Base-by-base conservation (phyloP, 495 filamentous ascomycete genomes). In the Trichodelitschia bisporula region DNA sequence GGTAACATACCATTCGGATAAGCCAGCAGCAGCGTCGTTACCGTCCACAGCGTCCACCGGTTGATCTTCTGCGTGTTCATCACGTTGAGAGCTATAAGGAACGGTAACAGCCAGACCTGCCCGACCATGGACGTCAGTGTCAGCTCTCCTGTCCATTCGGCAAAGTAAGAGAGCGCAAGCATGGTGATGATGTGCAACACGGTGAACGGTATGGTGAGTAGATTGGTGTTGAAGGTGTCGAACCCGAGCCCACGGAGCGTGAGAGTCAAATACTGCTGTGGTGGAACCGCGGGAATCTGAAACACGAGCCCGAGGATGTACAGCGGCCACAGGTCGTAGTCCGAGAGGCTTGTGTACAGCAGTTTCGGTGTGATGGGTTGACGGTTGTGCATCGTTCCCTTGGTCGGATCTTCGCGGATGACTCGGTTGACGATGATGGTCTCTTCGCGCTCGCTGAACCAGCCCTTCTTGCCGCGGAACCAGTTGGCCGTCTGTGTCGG, bases 351-450 rank as follows among this genome's bases (percentile, higher is more conserved):
- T 12, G 59, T 38, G 56, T 60, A 66, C n/a, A 79, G 53, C 14
- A 58, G 45, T 17, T 48, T 63, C 0, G 55, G 58, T 0, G 57
- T 61, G 4, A 82, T 46, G 2, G 59, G 62, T 47, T 78, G 66
- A 10, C 36, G 45, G 34, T 63, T 63, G 33, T 66, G 60, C 62
- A 67, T 67, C 13, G 44, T 40, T 18, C 64, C 64, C 45, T 77
- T 77, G 30, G 57, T 62, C 0, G 73, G 73, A 38, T 77, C 72
- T 28, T 77, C 73, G 14, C 70, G 60, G 16, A 80, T 49, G 2
- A 78, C 57, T 2, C 76, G 62, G 35, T 77, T 83, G 6, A 77
- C 70, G 16, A 83, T 63, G 36, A 80, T 76, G 2, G 48, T 57
- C 18, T 41, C 35, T 30, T 43, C 41, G 4, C 36, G 26, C 28